A percentile compares a stretch with the other conserved stretches of the same genome.
Conservation (phyloP, 1,284 basidiomycete species). For the Cryptococcus depauperatus region DNA sequence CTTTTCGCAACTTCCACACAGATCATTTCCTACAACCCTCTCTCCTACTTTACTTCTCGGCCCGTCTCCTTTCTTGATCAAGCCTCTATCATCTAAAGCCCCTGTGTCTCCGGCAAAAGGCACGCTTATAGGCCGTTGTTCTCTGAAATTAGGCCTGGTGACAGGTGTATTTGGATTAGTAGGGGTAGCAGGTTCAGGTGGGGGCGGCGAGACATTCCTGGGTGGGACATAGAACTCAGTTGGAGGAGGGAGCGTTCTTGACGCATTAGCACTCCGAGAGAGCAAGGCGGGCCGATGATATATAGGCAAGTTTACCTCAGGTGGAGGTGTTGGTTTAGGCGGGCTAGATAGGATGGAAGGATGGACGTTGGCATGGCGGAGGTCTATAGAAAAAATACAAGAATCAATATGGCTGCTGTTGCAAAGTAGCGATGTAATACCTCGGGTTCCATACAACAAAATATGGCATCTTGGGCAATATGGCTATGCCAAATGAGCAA, state of each 20-base stretch:
- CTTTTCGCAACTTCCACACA: conserved; percentile 39
- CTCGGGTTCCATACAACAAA: conserved; percentile 39
- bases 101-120: conserved; percentile 28
- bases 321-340: conserved; percentile 12
- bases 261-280: conserved; percentile 9
- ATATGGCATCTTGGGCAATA: conserved; percentile 44
- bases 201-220: conserved; percentile 5
- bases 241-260: conserved; percentile 16
- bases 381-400: too few relatives aligned
- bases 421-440: conserved; percentile 15
- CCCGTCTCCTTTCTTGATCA: conserved; percentile 25
- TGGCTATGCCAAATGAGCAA: conserved; percentile 17
- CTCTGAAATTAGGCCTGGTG: conserved; percentile 32
- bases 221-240: conserved; percentile 30
- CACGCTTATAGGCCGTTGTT: conserved; percentile 24
- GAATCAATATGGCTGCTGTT: neutral
- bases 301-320: conserved; percentile 1
- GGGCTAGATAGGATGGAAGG: conserved; percentile 4
- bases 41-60: conserved; percentile 37
- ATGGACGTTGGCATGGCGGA: conserved; percentile 33
- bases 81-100: conserved; percentile 30
- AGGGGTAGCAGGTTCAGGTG: conserved; percentile 13
- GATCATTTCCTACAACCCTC: conserved; percentile 26
- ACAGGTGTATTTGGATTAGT: conserved; percentile 20
- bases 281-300: conserved; percentile 13